phyloP scores from a whole-genome alignment of 129 eudicot species.

The Cynara cardunculus region DNA sequence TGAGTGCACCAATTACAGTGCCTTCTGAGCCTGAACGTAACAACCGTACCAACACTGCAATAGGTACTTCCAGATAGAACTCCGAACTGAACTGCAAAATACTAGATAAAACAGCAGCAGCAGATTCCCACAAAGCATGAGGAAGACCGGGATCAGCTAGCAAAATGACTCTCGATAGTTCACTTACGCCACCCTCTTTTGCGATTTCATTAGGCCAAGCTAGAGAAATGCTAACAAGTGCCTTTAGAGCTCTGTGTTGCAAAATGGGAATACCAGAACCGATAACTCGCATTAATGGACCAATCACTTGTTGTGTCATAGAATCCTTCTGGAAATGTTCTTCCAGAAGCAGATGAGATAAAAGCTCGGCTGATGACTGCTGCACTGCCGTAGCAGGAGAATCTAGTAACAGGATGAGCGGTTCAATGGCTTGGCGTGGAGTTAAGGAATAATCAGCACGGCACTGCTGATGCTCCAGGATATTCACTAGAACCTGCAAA shows the following conservation, averaged over 20 bases:
- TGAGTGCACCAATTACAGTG: conserved; percentile 81
- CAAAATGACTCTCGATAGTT: conserved; percentile 80
- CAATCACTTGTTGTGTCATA: conserved; percentile 74
- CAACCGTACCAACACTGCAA: conserved; percentile 84
- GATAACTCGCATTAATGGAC: conserved; percentile 82
- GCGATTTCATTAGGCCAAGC: conserved; percentile 98
- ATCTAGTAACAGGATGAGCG: conserved; percentile 77
- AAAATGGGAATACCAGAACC: conserved; percentile 78
- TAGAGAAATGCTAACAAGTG: conserved; percentile 69
- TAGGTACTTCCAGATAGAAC: conserved; percentile 89
- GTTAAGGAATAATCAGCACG: conserved; percentile 66
- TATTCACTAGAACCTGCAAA: conserved; percentile 85
- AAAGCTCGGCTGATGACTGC: conserved; percentile 90
- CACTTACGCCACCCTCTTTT: conserved; percentile 92
- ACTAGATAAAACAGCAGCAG: conserved; percentile 88
- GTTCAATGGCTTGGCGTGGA: conserved; percentile 76
- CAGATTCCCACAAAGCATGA: conserved; percentile 93
- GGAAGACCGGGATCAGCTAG: conserved; percentile 79
- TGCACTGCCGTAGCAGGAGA: conserved; percentile 78
- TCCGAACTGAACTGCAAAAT: conserved; percentile 94
- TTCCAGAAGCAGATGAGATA: conserved; percentile 80
- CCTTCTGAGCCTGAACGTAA: conserved; percentile 88
- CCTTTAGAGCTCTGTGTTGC: conserved; percentile 89
- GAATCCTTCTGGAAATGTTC: conserved; percentile 80
- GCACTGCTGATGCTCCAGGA: conserved; percentile 74